Conservation (phyloP, 805 yeast genomes). For the Candida tammaniensis region DNA sequence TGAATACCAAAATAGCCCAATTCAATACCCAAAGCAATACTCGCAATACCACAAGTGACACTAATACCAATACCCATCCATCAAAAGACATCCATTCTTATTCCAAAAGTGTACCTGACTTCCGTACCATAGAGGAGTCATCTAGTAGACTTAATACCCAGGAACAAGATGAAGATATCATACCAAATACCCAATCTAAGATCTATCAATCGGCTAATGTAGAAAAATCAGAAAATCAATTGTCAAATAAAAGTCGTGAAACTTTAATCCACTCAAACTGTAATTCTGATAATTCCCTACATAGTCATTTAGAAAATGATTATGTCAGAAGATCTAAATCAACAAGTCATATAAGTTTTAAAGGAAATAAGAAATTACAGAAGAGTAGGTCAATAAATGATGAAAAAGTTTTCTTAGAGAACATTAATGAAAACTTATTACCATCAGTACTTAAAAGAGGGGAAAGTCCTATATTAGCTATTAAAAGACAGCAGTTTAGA, state of each 20-base stretch:
- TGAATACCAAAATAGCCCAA: conserved; percentile 9
- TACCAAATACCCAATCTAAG: neutral
- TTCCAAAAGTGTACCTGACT: conserved; percentile 11
- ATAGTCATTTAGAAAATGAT: conserved; percentile 1
- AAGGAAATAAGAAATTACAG: conserved; percentile 15
- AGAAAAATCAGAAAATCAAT: no score
- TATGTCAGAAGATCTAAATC: conserved; percentile 26
- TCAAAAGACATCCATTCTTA: conserved; percentile 1
- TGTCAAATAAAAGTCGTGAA: conserved; percentile 13
- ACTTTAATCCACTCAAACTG: conserved; percentile 12
- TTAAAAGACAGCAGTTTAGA: conserved; percentile 18
- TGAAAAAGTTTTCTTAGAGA: conserved; percentile 26
- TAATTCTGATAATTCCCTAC: conserved; percentile 10
- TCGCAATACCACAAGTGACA: no score
- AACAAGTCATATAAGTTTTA: conserved; percentile 14
- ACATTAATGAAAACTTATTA: conserved; percentile 27
- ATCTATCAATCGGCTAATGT: neutral
- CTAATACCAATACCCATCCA: neutral
- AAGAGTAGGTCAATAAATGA: conserved; percentile 24
- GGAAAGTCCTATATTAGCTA: conserved; percentile 29
- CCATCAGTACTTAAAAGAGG: conserved; percentile 34
- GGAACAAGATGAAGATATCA: neutral
- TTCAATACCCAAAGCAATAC: no score
- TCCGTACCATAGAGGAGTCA: no score
- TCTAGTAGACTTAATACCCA: no score